phyloP scores from a whole-genome alignment of 2,329 filamentous ascomycete genomes.

The Didymella glomerata region DNA sequence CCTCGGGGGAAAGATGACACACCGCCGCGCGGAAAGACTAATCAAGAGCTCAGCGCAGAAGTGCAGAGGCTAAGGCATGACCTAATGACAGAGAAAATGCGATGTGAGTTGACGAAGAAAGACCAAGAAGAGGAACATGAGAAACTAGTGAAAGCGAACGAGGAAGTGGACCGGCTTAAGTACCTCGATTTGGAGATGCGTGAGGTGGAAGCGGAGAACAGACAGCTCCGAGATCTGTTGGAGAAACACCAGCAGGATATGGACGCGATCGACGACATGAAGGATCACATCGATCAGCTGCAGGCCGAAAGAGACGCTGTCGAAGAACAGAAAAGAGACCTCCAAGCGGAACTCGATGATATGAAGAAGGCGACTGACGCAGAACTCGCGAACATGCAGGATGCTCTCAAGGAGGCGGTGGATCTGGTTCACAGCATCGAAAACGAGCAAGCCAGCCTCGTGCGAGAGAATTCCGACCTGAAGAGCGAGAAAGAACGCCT shows the following conservation, averaged over 20 bases:
- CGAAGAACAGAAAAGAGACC: conserved; percentile 31
- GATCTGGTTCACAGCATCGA: conserved; percentile 45
- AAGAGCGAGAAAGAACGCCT: conserved; percentile 40
- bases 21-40: conserved; percentile 38
- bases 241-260: conserved; percentile 34
- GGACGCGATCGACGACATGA: conserved; percentile 21
- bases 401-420: conserved; percentile 45
- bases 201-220: conserved; percentile 40
- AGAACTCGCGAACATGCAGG: conserved; percentile 38
- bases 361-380: conserved; percentile 39
- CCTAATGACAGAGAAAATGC: conserved; percentile 45
- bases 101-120: conserved; percentile 42
- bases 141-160: conserved; percentile 33
- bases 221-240: conserved; percentile 30
- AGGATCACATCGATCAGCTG: conserved; percentile 29
- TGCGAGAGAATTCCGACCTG: conserved; percentile 33
- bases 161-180: conserved; percentile 41
- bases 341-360: conserved; percentile 18
- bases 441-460: conserved; percentile 33
- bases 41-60: conserved; percentile 41
- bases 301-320: conserved; percentile 29
- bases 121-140: conserved; percentile 44
- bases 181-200: conserved; percentile 37
- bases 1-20: conserved; percentile 34
- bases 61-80: conserved; percentile 37